A percentile compares a stretch with the other conserved stretches of the same genome.
These are phyloP conservation scores for Candida michaelii DNA, from an alignment of 805 yeast genomes.

Conservation along the genomic window DNA sequence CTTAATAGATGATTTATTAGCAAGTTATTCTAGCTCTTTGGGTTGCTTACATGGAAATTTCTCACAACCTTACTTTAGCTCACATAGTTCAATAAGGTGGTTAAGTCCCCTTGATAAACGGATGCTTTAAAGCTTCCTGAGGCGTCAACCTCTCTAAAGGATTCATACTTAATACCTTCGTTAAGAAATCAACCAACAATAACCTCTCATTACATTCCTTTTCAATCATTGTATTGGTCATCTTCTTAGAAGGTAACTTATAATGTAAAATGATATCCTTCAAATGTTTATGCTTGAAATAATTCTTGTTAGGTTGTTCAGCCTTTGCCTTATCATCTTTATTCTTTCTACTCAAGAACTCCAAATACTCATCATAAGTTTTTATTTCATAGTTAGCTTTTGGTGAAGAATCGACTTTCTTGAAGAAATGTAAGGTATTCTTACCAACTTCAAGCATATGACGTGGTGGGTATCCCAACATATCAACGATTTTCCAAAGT, in stretches of 20 bases:
- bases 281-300: constrained; percentile 65
- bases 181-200: constrained; percentile 72
- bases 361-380: constrained; percentile 35
- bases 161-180: constrained; percentile 75
- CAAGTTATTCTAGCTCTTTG: no score
- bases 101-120: constrained; percentile 58
- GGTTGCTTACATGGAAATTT: no score
- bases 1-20: no score
- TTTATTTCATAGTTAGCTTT: constrained; percentile 35
- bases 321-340: constrained; percentile 31
- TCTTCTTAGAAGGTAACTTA: constrained; percentile 59
- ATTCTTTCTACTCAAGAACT: constrained; percentile 22
- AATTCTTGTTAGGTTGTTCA: constrained; percentile 83
- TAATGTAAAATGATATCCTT: constrained; percentile 77
- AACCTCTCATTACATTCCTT: constrained; percentile 72
- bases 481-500: constrained; percentile 73
- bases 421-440: constrained; percentile 69
- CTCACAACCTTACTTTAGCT: no score
- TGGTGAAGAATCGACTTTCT: constrained; percentile 30
- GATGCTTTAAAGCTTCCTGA: constrained; percentile 89
- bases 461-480: constrained; percentile 83
- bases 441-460: constrained; percentile 98
- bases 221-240: constrained; percentile 55
- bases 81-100: no score
- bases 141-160: constrained; percentile 97